These are phyloP conservation scores for Talaromyces sp. DNA, from an alignment of 2,329 filamentous ascomycete species.

Conservation along the genomic window DNA sequence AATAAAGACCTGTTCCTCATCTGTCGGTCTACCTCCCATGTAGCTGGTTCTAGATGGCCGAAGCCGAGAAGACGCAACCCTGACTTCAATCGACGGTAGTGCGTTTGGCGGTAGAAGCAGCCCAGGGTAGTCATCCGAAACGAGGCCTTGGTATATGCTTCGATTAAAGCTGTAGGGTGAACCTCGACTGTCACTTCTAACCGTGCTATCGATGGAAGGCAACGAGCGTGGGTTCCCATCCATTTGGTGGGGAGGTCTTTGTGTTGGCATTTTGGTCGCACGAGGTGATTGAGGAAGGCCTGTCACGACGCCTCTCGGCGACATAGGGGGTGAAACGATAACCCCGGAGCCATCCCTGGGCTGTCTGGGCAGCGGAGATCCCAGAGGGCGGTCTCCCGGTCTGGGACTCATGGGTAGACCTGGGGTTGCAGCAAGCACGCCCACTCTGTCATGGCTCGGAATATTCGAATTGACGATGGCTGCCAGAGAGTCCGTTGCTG, in stretches of 20 bases:
- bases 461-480: constrained; percentile 26
- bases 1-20: constrained; percentile 92
- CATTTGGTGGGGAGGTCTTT: constrained; percentile 11
- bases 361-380: constrained; percentile 55
- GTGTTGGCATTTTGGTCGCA: constrained; percentile 65
- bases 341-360: constrained; percentile 45
- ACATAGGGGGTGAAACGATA: constrained; percentile 62
- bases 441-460: constrained; percentile 30
- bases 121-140: constrained; percentile 81
- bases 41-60: constrained; percentile 85
- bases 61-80: constrained; percentile 89
- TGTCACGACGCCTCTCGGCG: constrained; percentile 52
- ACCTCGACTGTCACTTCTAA: constrained; percentile 30
- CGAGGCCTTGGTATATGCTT: constrained; percentile 68
- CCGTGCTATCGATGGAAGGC: constrained; percentile 32
- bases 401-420: constrained; percentile 60
- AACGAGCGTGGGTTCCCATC: constrained; percentile 18
- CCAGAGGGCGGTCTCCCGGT: constrained; percentile 55
- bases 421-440: constrained; percentile 47
- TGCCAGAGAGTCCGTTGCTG: constrained; percentile 24
- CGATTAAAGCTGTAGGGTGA: constrained; percentile 26
- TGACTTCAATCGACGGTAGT: constrained; percentile 76
- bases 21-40: constrained; percentile 69
- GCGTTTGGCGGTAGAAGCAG: constrained; percentile 83
- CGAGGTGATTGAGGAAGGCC: constrained; percentile 64